Base-by-base conservation (phyloP, 1,284 basidiomycete species). In the Cystobasidium slooffiae region DNA sequence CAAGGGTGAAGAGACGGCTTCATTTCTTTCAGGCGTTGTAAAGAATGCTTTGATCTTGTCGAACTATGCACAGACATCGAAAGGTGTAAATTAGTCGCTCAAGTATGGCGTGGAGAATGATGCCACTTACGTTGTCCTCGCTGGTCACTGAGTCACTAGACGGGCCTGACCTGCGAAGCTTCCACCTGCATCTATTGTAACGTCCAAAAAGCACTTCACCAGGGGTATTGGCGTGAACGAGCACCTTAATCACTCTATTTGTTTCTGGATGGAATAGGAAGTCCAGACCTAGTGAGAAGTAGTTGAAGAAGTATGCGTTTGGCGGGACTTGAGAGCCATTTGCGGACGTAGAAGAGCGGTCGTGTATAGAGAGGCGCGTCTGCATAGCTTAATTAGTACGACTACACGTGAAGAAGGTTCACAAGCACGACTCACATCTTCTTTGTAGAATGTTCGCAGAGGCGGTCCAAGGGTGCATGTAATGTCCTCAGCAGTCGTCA, bases 161-260 rank as follows among this genome's bases (percentile, higher is more conserved):
- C 7, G n/a, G 12, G 46, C 22, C 53, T 6, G 49, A 22, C 39
- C 20, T 14, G 41, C 20, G 14, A 14, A 75, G 12, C 16, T 22
- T 22, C 78, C 79, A 79, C 1, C 41, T 44, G 20, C 76, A 78
- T 18, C 76, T 76, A 0, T 75, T 63, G 14, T 79, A 79, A 41
- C 79, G 67, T 1, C 79, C 79, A 66, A 80, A 81, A n/a, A 78
- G 72, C 20, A 79, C 75, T 51, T 81, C 76, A 20, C 80, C 80
- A 0, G 80, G 80, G n/a, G 78, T 69, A 68, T 81, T 81, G 24
- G 79, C 78, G 70, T 81, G 79, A 24, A 80, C 46, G 55, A 81
- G 63, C 18, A 80, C 61, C 63, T 81, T 81, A 12, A 68, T 22
- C 49, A 80, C 75, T 5, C 39, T 43, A 51, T 80, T 75, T 31